Evolutionary conservation across 2,329 filamentous ascomycete species (phyloP).

Genomic region (Sarocladium strictum): DNA sequence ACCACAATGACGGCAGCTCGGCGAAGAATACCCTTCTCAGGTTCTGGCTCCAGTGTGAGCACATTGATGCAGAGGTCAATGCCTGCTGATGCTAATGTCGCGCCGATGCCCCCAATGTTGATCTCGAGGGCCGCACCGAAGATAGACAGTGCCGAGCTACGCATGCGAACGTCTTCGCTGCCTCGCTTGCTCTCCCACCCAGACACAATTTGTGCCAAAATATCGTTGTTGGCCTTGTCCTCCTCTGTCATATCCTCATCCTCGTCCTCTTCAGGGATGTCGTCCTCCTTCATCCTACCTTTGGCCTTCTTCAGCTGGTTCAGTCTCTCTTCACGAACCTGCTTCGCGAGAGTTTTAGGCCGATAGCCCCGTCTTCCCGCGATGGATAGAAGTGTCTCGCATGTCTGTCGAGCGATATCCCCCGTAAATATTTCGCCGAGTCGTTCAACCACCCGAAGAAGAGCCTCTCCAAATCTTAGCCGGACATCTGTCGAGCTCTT

Average conservation of each 20-base stretch:
- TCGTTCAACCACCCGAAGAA: constrained; percentile 58
- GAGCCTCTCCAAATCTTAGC: constrained; percentile 62
- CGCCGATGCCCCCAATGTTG: constrained; percentile 50
- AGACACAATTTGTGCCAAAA: constrained; percentile 52
- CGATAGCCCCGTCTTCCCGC: constrained; percentile 58
- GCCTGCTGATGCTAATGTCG: constrained; percentile 44
- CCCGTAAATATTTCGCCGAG: constrained; percentile 51
- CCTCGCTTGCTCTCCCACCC: constrained; percentile 64
- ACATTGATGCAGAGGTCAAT: constrained; percentile 60
- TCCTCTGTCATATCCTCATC: constrained; percentile 41
- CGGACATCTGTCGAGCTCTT: constrained; percentile 54
- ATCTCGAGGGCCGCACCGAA: constrained; percentile 55
- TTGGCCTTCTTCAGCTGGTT: constrained; percentile 40
- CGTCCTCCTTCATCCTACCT: constrained; percentile 40
- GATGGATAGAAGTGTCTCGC: constrained; percentile 55
- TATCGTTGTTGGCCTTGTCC: constrained; percentile 40
- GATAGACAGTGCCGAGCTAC: constrained; percentile 63
- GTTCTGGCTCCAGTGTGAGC: constrained; percentile 54
- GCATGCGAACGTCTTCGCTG: constrained; percentile 63
- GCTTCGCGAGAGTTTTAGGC: constrained; percentile 51
- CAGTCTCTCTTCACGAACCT: constrained; percentile 43
- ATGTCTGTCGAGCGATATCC: constrained; percentile 44
- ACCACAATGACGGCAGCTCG: constrained; percentile 61
- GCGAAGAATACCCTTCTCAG: constrained; percentile 58
- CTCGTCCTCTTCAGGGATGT: constrained; percentile 33